Base-by-base conservation (phyloP, 352 stramenopile genomes). In the Blastocystis sp. region DNA sequence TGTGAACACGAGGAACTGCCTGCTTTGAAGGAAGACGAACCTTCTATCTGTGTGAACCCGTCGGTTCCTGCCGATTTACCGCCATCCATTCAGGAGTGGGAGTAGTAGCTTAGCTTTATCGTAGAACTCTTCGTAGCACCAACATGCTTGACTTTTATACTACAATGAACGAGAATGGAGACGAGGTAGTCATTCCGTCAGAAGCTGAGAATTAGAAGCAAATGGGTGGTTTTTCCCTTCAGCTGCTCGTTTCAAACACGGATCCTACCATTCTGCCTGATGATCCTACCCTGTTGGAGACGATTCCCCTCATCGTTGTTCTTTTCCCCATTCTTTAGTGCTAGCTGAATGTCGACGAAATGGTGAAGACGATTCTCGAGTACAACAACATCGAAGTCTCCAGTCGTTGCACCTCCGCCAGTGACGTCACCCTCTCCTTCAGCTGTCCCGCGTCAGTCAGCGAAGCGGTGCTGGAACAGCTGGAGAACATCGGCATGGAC, bases 401-500 rank as follows among this genome's bases (percentile, higher is more conserved):
- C 7, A 76, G 65, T 76, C 65, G 23, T 23, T 66, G 28, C 60
- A 34, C 34, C 34, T 76, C 65, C 34, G 10, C n/a, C 65, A 53
- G n/a, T 41, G 41, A 56, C 5, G 7, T 10, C 65, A 43, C 65
- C 34, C 4, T 76, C 23, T 43, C 65, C n/a, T 76, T 76, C 41
- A 52, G n/a, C 34, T 76, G 65, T 52, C 41, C 65, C 7, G 10
- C 65, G 17, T 14, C n/a, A 10, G 41, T 76, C 7, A 76, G 65
- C 41, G 65, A 76, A 38, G 7, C 14, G 7, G 38, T 76, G 41
- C 23, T 76, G 65, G 65, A 34, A 3, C 65, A 41, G 10, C 23
- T 76, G 65, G 65, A 76, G 65, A 76, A 76, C 41, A 10, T 76
- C 5, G 65, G 65, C 19, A 23, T 76, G 65, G 65, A 76, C 41